Base-by-base conservation (phyloP, 371 early-diverging fungal species). In the Mortierella sp. region DNA sequence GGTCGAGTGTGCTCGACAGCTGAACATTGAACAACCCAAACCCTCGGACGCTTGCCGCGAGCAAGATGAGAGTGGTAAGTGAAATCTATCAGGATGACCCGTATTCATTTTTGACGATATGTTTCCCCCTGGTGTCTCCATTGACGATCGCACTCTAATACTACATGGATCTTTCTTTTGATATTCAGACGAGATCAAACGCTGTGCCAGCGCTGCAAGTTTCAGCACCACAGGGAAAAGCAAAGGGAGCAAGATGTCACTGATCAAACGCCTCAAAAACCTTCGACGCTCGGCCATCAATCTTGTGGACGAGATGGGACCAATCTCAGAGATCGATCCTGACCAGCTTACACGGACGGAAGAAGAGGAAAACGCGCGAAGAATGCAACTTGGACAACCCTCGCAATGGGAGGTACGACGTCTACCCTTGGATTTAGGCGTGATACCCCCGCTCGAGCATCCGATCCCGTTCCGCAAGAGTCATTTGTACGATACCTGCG, bases 341-440 rank as follows among this genome's bases (percentile, higher is more conserved):
- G 66, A 66, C 28, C 72, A 71, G 34, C 29, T 61, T 19, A 65
- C 72, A 1, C 44, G 34, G 12, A 62, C 54, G 8, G 60, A 59
- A 4, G 63, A 73, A 17, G 63, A 67, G 12, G 74, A 67, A 44
- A 46, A 47, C 12, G 74, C 67, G 0, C 57, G 67, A 12, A 34
- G 60, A 12, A 67, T 67, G 67, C 59, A 73, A 25, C 40, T 67
- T 3, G 62, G 67, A 8, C 67, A 72, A 51, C 67, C 67, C 2
- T 60, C 67, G 6, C 54, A 57, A 34, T 66, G 67, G 73, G 73
- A 67, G 12, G 63, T 73, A 3, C 74, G 74, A 27, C 74, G 63
- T n/a, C 48, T 73, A 12, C 67, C 73, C 24, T 39, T 58, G 2
- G 74, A 73, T 37, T 45, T 59, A 12, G 67, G 74, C 0, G 63